Conservation (phyloP, 2,329 filamentous ascomycete species). For the Beauveria sp. region DNA sequence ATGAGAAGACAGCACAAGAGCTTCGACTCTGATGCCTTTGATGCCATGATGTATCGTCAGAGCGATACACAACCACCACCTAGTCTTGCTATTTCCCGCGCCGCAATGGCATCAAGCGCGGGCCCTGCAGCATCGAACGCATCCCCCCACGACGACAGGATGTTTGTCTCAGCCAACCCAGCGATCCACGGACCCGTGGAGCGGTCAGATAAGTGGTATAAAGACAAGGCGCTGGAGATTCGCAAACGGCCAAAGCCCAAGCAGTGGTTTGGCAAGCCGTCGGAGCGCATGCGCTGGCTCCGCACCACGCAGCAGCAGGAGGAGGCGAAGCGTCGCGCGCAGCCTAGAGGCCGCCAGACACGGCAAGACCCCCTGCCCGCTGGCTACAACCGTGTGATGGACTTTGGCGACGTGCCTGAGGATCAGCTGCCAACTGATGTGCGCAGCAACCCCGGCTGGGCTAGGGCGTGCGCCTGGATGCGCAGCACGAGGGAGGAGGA, state of each 20-base stretch:
- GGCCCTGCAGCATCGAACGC: not conserved
- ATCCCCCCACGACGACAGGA: constrained; percentile 20
- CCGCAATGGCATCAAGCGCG: not conserved
- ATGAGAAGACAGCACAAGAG: not conserved
- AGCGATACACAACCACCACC: constrained; percentile 1
- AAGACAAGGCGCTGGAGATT: constrained; percentile 43
- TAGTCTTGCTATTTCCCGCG: constrained; percentile 1
- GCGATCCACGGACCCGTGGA: constrained; percentile 38
- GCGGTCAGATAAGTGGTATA: constrained; percentile 37
- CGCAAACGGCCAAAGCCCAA: constrained; percentile 40
- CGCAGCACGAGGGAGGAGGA: constrained; percentile 18
- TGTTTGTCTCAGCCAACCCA: constrained; percentile 43
- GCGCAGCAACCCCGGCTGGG: constrained; percentile 36
- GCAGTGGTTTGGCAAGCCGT: constrained; percentile 39
- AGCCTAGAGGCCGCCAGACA: not conserved
- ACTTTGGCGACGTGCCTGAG: constrained; percentile 31
- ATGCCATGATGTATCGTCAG: constrained; percentile 13
- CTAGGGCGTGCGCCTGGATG: constrained; percentile 31
- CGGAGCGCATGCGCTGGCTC: constrained; percentile 28
- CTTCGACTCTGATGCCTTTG: constrained; percentile 15
- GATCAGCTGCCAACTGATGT: constrained; percentile 38
- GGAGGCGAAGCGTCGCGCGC: constrained; percentile 12
- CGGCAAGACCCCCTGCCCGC: constrained; percentile 23
- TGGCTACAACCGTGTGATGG: constrained; percentile 20
- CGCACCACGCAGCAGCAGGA: constrained; percentile 16